phyloP scores from a whole-genome alignment of 208 protist genomes.

The Acanthamoeba lenticulata region DNA sequence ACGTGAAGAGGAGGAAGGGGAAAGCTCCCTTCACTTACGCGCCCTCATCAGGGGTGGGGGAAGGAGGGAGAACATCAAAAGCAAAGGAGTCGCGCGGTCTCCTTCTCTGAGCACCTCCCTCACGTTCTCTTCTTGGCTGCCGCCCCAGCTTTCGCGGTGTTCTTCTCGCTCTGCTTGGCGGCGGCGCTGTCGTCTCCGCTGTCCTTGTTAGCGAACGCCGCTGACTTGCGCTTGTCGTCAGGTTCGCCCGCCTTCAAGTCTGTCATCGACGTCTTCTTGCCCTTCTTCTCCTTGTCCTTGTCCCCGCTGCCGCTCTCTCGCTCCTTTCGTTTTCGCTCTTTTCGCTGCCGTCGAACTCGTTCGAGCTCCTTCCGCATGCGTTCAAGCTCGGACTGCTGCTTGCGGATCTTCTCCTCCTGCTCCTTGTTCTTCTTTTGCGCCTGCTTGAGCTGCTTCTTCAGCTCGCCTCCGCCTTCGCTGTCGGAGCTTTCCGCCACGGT shows the following conservation, averaged over 20 bases:
- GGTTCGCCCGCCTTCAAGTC: neutral
- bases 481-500: neutral
- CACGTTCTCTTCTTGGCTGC: neutral
- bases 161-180: neutral
- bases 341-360: constrained; percentile 33
- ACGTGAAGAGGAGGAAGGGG: no score
- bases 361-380: constrained; percentile 44
- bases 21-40: no score
- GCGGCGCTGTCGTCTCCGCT: neutral
- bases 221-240: neutral
- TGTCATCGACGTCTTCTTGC: neutral
- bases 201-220: neutral
- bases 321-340: constrained; percentile 4
- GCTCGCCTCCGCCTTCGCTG: neutral
- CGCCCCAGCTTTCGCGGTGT: no score
- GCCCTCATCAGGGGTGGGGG: no score
- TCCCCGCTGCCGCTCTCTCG: neutral
- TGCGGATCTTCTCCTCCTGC: constrained; percentile 21
- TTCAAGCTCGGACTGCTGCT: constrained; percentile 26
- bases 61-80: no score
- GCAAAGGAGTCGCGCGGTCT: no score
- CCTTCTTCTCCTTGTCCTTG: neutral
- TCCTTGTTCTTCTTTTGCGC: constrained; percentile 50
- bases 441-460: constrained; percentile 25
- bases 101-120: no score